phyloP scores from a whole-genome alignment of 2,329 filamentous ascomycete species.

The Kalmusia sp. region DNA sequence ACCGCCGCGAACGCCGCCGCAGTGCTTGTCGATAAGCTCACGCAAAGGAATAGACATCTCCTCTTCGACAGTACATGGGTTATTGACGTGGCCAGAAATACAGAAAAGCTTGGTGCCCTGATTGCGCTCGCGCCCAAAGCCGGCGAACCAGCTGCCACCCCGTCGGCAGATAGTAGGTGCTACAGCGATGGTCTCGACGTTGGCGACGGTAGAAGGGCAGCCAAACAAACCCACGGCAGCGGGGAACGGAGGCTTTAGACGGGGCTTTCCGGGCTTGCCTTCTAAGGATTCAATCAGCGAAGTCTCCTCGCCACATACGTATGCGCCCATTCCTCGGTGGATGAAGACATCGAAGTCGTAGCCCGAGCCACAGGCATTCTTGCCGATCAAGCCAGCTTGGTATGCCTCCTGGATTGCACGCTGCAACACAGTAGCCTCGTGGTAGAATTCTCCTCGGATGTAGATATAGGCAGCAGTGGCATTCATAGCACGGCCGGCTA shows the following conservation, averaged over 20 bases:
- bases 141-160: slow-evolving; percentile 90
- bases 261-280: slow-evolving; percentile 97
- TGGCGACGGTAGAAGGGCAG: slow-evolving; percentile 96
- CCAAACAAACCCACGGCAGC: slow-evolving; percentile 97
- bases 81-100: slow-evolving; percentile 98
- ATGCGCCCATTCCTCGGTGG: slow-evolving; percentile 95
- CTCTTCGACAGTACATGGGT: slow-evolving; percentile 96
- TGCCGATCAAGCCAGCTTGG: slow-evolving; percentile 90
- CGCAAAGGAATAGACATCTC: slow-evolving; percentile 98
- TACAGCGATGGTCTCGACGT: slow-evolving; percentile 96
- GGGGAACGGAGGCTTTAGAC: slow-evolving; percentile 97
- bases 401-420: slow-evolving; percentile 98
- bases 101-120: slow-evolving; percentile 97
- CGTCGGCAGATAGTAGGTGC: slow-evolving; percentile 94
- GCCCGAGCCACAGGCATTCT: slow-evolving; percentile 95
- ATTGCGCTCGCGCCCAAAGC: slow-evolving; percentile 95
- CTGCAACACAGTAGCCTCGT: slow-evolving; percentile 93
- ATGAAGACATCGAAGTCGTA: slow-evolving; percentile 98
- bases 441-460: slow-evolving; percentile 97
- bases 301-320: slow-evolving; percentile 98
- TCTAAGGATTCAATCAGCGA: slow-evolving; percentile 97
- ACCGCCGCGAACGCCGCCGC: slow-evolving; percentile 91
- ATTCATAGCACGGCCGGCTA: slow-evolving; percentile 98
- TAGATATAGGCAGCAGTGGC: slow-evolving; percentile 99
- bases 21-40: slow-evolving; percentile 98